Base-by-base conservation (phyloP, 2,329 filamentous ascomycete species). In the Xylariaceae sp. region DNA sequence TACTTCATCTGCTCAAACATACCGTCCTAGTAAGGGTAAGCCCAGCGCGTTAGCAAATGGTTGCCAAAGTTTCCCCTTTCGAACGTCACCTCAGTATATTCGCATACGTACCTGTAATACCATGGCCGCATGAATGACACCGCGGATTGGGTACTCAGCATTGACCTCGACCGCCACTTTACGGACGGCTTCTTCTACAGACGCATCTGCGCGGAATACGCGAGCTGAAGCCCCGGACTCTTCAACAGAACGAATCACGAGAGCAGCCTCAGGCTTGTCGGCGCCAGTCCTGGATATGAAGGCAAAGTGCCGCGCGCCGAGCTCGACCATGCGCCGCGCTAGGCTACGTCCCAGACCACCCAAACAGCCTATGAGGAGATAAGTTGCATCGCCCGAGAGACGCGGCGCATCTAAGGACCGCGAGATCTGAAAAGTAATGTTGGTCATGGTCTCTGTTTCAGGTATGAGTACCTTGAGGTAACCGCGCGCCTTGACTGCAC, bases 341-440 rank as follows among this genome's bases (percentile, higher is more conserved):
- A 66, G 34, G 18, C 57, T 61, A 2, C 61, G 51, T 2, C 64
- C 63, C 1, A 67, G 51, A 4, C 63, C 64, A 17, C 64, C 64
- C 4, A 66, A 49, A 41, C 64, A 62, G 3, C 64, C 63, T 11
- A 65, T 56, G 0, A 66, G 56, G 13, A 66, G 52, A 42, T 66
- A 66, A 4, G 46, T 50, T 4, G 42, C 50, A 4, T 58, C 48
- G 29, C 38, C 22, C 41, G 44, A 55, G 35, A n/a, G n/a, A n/a
- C n/a, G n/a, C n/a, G n/a, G n/a, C n/a, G n/a, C n/a, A n/a, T n/a
- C n/a, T n/a, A n/a, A n/a, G n/a, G n/a, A n/a, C n/a, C n/a, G n/a
- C n/a, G n/a, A n/a, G n/a, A n/a, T n/a, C n/a, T n/a, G n/a, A n/a
- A 42, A 54, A 4, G 54, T 39, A 31, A 47, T 51, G 17, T 51